Percentiles rank a stretch among this genome's conserved stretches.
Evolutionary conservation across 441 rosid genomes (phyloP).

Genomic region (Erysimum cheiri): DNA sequence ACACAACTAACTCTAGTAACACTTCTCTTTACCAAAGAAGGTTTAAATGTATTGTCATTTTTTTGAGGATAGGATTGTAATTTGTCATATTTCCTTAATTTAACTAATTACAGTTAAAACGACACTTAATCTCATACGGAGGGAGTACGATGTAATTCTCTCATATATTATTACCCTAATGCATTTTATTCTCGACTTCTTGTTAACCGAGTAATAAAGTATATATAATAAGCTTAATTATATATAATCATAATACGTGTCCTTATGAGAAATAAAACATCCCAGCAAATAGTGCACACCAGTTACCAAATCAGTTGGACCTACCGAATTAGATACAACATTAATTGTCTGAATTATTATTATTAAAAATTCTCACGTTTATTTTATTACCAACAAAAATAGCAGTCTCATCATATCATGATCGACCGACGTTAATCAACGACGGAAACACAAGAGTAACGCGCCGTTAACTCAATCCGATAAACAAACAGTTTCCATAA

Average conservation of each 20-base stretch:
- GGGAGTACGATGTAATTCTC: too few relatives aligned
- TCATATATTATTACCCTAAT: too few relatives aligned
- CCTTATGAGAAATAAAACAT: background rate
- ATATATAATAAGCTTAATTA: too few relatives aligned
- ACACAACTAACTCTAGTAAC: too few relatives aligned
- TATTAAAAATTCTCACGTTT: slow-evolving; percentile 23
- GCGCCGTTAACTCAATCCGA: slow-evolving; percentile 33
- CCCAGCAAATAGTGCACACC: slow-evolving; percentile 30
- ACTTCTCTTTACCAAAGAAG: too few relatives aligned
- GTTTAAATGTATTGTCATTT: too few relatives aligned
- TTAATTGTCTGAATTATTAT: background rate
- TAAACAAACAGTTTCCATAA: background rate
- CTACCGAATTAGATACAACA: slow-evolving; percentile 36
- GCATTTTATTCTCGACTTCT: too few relatives aligned
- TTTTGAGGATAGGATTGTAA: too few relatives aligned
- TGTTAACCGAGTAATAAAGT: too few relatives aligned
- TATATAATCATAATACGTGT: background rate
- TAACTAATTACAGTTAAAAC: too few relatives aligned
- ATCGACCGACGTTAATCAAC: slow-evolving; percentile 26
- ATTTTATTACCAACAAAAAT: background rate
- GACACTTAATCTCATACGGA: too few relatives aligned
- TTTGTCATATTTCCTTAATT: too few relatives aligned
- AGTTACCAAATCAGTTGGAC: slow-evolving; percentile 41
- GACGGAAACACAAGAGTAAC: slow-evolving; percentile 19
- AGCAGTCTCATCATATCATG: slow-evolving; percentile 5